Conservation (phyloP, 352 stramenopile genomes). For the Halophytophthora batemanensis region DNA sequence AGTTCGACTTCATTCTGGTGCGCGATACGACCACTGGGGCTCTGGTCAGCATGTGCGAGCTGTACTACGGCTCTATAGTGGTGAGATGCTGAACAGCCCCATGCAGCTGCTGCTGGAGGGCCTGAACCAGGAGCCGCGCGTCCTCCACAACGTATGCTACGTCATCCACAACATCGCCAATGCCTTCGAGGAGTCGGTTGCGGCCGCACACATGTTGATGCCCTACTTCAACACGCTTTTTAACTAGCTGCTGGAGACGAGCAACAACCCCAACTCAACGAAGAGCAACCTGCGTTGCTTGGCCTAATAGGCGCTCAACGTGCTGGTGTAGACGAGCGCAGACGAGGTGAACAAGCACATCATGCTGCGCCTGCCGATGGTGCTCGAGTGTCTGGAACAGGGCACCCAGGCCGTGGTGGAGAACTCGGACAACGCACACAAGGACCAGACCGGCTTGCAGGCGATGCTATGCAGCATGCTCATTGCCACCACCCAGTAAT, state of each 20-base stretch:
- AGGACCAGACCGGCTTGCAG: slow-evolving; percentile 71
- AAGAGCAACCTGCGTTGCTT: slow-evolving; percentile 90
- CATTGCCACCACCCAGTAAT: slow-evolving; percentile 92
- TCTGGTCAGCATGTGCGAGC: too few species aligned
- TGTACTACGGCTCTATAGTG: too few species aligned
- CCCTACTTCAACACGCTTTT: slow-evolving; percentile 92
- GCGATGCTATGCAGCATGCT: slow-evolving; percentile 89
- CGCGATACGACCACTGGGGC: too few species aligned
- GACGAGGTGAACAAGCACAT: slow-evolving; percentile 78
- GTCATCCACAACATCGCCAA: slow-evolving; percentile 97
- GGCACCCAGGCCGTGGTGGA: slow-evolving; percentile 64
- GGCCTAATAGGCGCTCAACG: slow-evolving; percentile 93
- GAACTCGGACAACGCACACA: slow-evolving; percentile 70
- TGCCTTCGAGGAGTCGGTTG: slow-evolving; percentile 84
- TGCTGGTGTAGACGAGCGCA: slow-evolving; percentile 88
- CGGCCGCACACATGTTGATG: slow-evolving; percentile 80
- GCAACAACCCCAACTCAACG: slow-evolving; percentile 81
- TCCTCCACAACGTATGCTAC: slow-evolving; percentile 94
- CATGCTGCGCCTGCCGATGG: slow-evolving; percentile 62
- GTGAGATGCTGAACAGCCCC: slow-evolving; percentile 85
- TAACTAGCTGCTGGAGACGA: slow-evolving; percentile 90
- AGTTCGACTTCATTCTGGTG: too few species aligned
- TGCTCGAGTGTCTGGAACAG: slow-evolving; percentile 75
- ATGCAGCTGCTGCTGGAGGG: slow-evolving; percentile 86
- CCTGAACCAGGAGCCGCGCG: slow-evolving; percentile 85